Evolutionary conservation across 257 asterid genomes (phyloP).

Genomic region (Nicotiana noctiflora): DNA sequence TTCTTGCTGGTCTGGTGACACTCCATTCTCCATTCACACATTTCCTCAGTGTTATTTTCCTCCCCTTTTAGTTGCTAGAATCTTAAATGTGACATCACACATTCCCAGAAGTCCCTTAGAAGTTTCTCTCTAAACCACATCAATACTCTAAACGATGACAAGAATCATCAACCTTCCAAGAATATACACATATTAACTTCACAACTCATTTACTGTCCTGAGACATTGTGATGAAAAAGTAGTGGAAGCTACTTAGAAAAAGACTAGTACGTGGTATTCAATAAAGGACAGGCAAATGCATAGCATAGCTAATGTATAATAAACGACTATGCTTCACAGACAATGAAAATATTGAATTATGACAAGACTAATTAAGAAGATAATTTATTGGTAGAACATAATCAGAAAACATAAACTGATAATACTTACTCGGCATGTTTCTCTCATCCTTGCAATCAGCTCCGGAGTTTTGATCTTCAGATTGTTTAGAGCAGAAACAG

Average conservation of each 20-base stretch:
- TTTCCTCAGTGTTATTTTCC: background rate
- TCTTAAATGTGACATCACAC: background rate
- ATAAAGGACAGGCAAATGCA: background rate
- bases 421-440: conserved; percentile 79
- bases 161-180: background rate
- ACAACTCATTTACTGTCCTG: background rate
- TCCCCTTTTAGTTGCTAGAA: background rate
- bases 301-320: background rate
- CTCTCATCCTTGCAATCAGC: conserved; percentile 83
- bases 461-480: conserved; percentile 84
- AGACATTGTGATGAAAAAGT: background rate
- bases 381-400: background rate
- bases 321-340: background rate
- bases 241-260: background rate
- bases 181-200: background rate
- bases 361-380: background rate
- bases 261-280: too few species aligned
- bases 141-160: background rate
- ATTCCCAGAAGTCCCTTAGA: background rate
- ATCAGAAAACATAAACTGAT: conserved; percentile 9
- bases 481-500: conserved; percentile 16
- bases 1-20: background rate
- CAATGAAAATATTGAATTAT: background rate
- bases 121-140: background rate
- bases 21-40: background rate